Base-by-base conservation (phyloP, 768 basidiomycete species). In the Neoboletus magnificus region DNA sequence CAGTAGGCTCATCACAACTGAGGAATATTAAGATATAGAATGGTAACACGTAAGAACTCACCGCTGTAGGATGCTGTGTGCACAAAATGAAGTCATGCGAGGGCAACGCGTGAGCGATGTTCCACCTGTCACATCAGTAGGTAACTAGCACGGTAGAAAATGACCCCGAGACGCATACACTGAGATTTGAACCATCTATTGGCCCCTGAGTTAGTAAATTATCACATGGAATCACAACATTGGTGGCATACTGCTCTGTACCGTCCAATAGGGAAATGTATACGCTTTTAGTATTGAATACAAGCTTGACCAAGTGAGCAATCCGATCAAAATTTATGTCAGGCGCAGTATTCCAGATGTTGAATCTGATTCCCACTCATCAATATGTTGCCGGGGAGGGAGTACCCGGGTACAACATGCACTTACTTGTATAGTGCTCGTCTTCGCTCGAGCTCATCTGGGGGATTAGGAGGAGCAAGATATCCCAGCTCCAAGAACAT, bases 321-420 rank as follows among this genome's bases (percentile, higher is more conserved):
- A 97, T 95, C 18, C 95, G 83, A 71, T 97, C 94, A 66, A 98
- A 97, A 68, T 96, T 95, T 58, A 83, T 76, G 68, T 98, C 95
- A 10, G 86, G 77, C 16, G 85, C 84, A 0, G 93, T 94, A 59
- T 90, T 84, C 82, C 92, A 86, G 47, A 97, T 89, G 62, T 93
- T 93, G 75, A 92, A 95, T 60, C 91, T 90, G 58, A 29, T 53
- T 12, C 15, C n/a, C n/a, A 29, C 16, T 46, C 33, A 49, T 62
- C 22, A 56, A 50, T 30, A 30, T 45, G 30, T 27, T 50, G 22
- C 23, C 15, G 33, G 30, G 42, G n/a, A n/a, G 46, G 16, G 10
- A 45, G 22, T 48, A 37, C 22, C n/a, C 9, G 33, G 23, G 30
- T 13, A 40, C n/a, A 42, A 40, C 4, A 10, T 25, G 23, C 12